phyloP scores from a whole-genome alignment of 208 protist species.

The Trypanosoma brucei region DNA sequence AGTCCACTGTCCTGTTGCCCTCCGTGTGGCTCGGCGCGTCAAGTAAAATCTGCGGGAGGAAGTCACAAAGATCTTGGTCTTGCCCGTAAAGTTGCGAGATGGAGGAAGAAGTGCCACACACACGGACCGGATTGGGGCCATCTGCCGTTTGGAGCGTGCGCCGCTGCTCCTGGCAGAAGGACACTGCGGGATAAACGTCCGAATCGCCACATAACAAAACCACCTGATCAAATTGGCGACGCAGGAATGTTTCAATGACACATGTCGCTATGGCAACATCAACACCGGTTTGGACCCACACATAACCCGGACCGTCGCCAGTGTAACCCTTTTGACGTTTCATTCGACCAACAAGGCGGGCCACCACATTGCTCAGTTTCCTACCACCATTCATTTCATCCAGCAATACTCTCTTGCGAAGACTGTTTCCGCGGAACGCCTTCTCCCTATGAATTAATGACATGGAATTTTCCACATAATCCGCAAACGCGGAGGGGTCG shows the following conservation, averaged over 20 bases:
- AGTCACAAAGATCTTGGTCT: constrained; percentile 79
- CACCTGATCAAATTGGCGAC: constrained; percentile 73
- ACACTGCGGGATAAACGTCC: constrained; percentile 69
- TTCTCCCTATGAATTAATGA: constrained; percentile 55
- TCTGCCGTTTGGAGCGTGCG: constrained; percentile 25
- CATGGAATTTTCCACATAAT: constrained; percentile 76
- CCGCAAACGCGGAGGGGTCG: constrained; percentile 61
- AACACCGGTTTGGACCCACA: constrained; percentile 85
- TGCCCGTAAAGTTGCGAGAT: constrained; percentile 72
- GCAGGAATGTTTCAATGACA: constrained; percentile 71
- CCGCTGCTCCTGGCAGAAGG: constrained; percentile 75
- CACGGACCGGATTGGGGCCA: constrained; percentile 49
- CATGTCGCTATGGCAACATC: constrained; percentile 76
- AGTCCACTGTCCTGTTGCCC: constrained; percentile 37
- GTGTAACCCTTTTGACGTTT: constrained; percentile 74
- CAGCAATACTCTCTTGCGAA: constrained; percentile 55
- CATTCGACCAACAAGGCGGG: constrained; percentile 76
- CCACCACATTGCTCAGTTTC: constrained; percentile 70
- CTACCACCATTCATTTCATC: constrained; percentile 81
- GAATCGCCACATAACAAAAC: constrained; percentile 81
- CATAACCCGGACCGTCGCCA: constrained; percentile 58
- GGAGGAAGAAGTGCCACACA: constrained; percentile 74
- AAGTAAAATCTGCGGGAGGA: constrained; percentile 77
- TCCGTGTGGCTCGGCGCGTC: constrained; percentile 61
- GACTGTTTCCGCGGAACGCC: constrained; percentile 44